Evolutionary conservation across 345 rosid genomes (phyloP), one percentile per base, ranked within the genome.

Genomic region (Ceriops zippeliana): DNA sequence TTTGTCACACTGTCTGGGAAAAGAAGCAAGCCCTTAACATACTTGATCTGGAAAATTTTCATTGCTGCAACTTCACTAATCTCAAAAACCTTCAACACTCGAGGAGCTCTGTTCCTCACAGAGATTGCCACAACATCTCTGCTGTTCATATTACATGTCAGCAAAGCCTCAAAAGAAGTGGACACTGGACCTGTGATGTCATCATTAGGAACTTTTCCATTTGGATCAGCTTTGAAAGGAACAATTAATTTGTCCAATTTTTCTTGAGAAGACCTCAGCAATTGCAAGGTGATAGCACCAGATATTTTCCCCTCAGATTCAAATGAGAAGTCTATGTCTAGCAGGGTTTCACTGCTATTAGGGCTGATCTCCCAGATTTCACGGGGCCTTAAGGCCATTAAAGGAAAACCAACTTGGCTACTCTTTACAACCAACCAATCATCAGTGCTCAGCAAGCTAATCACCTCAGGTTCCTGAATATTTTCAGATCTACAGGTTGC

Each of bases 281-380:
- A 65, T 70, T 83, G 82, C 77, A 89, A 60, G 71, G 85, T 86
- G 42, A 87, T 72, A 34, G 83, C 79, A 66, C 91, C 96, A 47
- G 71, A 52, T 57, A 84, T 63, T 38, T 75, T 78, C 65, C 83
- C 87, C 52, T 75, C 79, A 28, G 86, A 78, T 62, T 81, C 84
- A 42, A 74, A 61, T 46, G 85, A 75, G 67, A 89, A 80, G 54
- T 87, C 86, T 20, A 87, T 80, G 77, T 89, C 90, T 4, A 83
- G 66, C 57, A 85, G 69, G 22, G 74, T 65, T 73, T 75, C 87
- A 61, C 75, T 70, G 63, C 56, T 70, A 31, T 24, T 68, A 53
- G 88, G 78, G 57, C 72, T 71, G 68, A 89, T 75, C 73, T 87
- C 87, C 96, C 91, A 87, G 61, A 51, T 87, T 53, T 70, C 68